These are phyloP conservation scores for Ophiostoma sp. DNA, from an alignment of 2,329 filamentous ascomycete species.

Conservation along the genomic window DNA sequence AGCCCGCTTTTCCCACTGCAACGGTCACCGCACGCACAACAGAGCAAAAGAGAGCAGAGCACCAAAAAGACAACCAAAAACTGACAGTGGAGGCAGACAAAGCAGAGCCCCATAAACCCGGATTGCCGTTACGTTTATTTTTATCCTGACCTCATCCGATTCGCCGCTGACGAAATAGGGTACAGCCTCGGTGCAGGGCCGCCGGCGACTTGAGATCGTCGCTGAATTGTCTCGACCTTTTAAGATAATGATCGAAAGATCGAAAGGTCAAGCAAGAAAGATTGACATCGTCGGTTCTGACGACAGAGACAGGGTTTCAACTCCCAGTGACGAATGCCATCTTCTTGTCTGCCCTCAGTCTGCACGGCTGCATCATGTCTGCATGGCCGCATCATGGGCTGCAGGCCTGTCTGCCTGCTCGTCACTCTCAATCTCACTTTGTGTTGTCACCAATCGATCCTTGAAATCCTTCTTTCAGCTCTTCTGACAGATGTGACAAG, in stretches of 20 bases:
- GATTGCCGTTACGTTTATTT: slow-evolving; percentile 17
- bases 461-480: slow-evolving; percentile 3
- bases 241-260: background rate
- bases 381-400: background rate
- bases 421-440: background rate
- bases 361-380: background rate
- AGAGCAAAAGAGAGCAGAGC: background rate
- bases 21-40: background rate
- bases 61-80: background rate
- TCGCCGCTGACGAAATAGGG: slow-evolving; percentile 18
- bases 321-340: background rate
- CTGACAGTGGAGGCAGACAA: background rate
- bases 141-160: slow-evolving; percentile 13
- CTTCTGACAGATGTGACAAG: slow-evolving; percentile 3
- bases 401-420: background rate
- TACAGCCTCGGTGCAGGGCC: slow-evolving; percentile 2
- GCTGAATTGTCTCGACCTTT: background rate
- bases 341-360: background rate
- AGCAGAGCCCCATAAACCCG: background rate
- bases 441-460: slow-evolving; percentile 1
- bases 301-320: background rate
- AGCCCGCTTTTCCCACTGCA: background rate
- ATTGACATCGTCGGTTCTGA: background rate
- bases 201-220: background rate
- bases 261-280: background rate